A percentile compares a stretch with the other conserved stretches of the same genome.
Conservation (phyloP, 352 stramenopile genomes). For the Aphanomyces euteiches region DNA sequence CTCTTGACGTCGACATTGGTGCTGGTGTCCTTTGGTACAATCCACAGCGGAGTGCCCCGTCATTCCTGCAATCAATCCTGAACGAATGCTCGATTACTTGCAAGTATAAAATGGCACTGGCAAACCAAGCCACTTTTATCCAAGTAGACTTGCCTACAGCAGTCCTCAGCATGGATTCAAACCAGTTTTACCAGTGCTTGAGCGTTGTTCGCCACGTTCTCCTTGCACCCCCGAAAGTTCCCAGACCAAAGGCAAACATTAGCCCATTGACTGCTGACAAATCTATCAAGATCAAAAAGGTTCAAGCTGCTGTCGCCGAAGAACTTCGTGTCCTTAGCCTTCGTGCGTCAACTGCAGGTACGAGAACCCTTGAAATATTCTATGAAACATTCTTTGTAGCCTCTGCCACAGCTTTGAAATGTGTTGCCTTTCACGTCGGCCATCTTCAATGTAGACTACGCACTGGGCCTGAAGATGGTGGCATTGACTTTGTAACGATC, state of each 20-base stretch:
- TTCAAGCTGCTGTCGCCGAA: slow-evolving; percentile 58
- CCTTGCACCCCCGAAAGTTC: slow-evolving; percentile 53
- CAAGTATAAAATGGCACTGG: slow-evolving; percentile 51
- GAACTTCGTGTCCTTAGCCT: slow-evolving; percentile 60
- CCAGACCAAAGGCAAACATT: slow-evolving; percentile 35
- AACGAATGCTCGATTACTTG: slow-evolving; percentile 67
- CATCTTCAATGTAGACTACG: slow-evolving; percentile 56
- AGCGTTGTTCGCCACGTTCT: slow-evolving; percentile 72
- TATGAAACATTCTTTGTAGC: neutral
- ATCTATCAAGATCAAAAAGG: slow-evolving; percentile 44
- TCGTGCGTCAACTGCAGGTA: slow-evolving; percentile 41
- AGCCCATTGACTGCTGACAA: slow-evolving; percentile 18
- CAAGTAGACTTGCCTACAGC: slow-evolving; percentile 67
- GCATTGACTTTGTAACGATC: slow-evolving; percentile 77
- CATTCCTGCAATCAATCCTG: slow-evolving; percentile 68
- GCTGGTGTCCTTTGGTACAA: slow-evolving; percentile 72
- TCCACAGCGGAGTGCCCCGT: slow-evolving; percentile 24
- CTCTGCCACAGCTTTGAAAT: slow-evolving; percentile 47
- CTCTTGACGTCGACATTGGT: slow-evolving; percentile 70
- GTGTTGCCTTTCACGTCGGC: slow-evolving; percentile 62
- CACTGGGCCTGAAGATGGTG: slow-evolving; percentile 52
- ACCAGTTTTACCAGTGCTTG: slow-evolving; percentile 81
- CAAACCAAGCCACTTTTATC: slow-evolving; percentile 45
- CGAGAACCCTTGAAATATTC: slow-evolving; percentile 8
- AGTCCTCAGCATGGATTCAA: slow-evolving; percentile 63